Percentiles rank a stretch among this genome's conserved stretches.
Conservation (phyloP, 2,329 filamentous ascomycete species). For the Pseudogymnoascus sp. region DNA sequence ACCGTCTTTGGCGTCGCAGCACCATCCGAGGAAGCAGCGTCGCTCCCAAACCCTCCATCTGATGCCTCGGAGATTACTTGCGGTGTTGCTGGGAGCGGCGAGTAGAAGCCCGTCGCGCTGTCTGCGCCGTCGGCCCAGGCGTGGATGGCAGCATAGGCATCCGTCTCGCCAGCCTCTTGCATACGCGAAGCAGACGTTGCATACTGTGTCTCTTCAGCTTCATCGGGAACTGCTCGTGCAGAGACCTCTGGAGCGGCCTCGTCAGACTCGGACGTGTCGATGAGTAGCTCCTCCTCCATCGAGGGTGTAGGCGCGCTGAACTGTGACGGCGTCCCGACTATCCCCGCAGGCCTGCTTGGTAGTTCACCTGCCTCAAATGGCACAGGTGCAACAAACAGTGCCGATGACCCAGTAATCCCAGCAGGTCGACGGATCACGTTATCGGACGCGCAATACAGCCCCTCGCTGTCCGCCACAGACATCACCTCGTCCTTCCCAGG, state of each 20-base stretch:
- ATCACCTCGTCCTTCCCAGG: slow-evolving; percentile 37
- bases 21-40: slow-evolving; percentile 29
- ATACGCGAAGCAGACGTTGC: slow-evolving; percentile 44
- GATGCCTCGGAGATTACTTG: slow-evolving; percentile 21
- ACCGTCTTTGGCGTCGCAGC: slow-evolving; percentile 49
- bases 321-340: slow-evolving; percentile 27
- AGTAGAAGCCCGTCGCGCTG: slow-evolving; percentile 45
- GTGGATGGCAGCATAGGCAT: slow-evolving; percentile 53
- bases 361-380: not conserved
- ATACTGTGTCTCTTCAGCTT: slow-evolving; percentile 39
- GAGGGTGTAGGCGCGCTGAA: not conserved
- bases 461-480: slow-evolving; percentile 31
- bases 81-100: slow-evolving; percentile 45
- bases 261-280: slow-evolving; percentile 22
- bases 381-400: slow-evolving; percentile 9
- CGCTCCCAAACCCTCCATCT: slow-evolving; percentile 41
- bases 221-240: slow-evolving; percentile 5
- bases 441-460: slow-evolving; percentile 52
- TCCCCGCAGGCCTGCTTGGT: slow-evolving; percentile 6
- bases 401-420: slow-evolving; percentile 9
- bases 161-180: slow-evolving; percentile 33
- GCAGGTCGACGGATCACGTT: slow-evolving; percentile 20
- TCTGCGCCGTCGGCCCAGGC: slow-evolving; percentile 48
- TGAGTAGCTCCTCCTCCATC: slow-evolving; percentile 17
- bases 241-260: not conserved